These are phyloP conservation scores for Camelina laxa DNA, from an alignment of 345 rosid genomes.

Conservation along the genomic window DNA sequence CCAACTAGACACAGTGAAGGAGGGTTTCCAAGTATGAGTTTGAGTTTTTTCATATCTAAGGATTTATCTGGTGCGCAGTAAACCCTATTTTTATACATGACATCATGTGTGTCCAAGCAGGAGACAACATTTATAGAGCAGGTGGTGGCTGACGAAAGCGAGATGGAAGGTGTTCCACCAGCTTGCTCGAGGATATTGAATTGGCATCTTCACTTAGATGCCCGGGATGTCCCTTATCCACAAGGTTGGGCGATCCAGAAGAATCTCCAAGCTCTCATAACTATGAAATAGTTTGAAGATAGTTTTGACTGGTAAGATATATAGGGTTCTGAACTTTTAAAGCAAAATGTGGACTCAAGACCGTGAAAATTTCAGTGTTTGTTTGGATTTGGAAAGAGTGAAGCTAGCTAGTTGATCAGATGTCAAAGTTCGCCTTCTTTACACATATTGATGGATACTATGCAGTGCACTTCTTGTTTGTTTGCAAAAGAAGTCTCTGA, in stretches of 20 bases:
- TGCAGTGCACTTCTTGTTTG: slow-evolving; percentile 12
- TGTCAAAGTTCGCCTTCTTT: background rate
- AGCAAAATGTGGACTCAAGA: background rate
- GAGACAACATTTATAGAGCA: slow-evolving; percentile 94
- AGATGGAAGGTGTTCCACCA: slow-evolving; percentile 81
- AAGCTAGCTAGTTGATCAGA: slow-evolving; percentile 10
- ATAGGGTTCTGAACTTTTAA: slow-evolving; percentile 16
- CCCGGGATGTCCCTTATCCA: slow-evolving; percentile 62
- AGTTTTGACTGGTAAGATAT: slow-evolving; percentile 39
- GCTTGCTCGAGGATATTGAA: slow-evolving; percentile 77
- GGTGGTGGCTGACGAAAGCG: slow-evolving; percentile 87
- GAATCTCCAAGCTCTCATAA: slow-evolving; percentile 63
- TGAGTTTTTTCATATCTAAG: slow-evolving; percentile 14
- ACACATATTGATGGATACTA: background rate
- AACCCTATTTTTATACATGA: slow-evolving; percentile 1
- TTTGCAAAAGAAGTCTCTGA: background rate
- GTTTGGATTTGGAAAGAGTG: slow-evolving; percentile 15
- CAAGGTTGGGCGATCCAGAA: slow-evolving; percentile 71
- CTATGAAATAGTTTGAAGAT: slow-evolving; percentile 50
- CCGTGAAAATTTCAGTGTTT: background rate
- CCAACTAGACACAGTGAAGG: slow-evolving; percentile 80
- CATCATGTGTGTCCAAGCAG: slow-evolving; percentile 45
- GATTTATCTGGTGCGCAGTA: background rate
- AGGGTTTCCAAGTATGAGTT: slow-evolving; percentile 86
- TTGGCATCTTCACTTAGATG: slow-evolving; percentile 94